A percentile compares a stretch with the other conserved stretches of the same genome.
phyloP scores from a whole-genome alignment of 2,329 filamentous ascomycete species.

The Cytospora mali region DNA sequence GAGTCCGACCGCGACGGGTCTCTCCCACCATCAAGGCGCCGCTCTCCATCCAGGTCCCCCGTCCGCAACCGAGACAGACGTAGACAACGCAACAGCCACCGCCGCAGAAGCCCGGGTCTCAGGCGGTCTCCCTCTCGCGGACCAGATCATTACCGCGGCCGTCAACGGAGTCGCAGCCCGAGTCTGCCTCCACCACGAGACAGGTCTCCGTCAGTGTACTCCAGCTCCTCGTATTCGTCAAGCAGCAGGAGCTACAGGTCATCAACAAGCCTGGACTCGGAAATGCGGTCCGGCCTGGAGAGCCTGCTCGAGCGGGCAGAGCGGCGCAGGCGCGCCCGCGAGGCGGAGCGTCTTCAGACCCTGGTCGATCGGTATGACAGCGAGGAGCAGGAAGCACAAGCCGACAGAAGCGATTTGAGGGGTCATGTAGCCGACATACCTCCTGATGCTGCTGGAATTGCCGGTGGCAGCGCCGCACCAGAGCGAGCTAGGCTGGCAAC shows the following conservation, averaged over 20 bases:
- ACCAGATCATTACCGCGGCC: background rate
- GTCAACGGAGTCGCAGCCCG: background rate
- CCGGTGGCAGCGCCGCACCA: background rate
- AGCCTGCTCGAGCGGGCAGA: constrained; percentile 1
- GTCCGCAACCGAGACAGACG: background rate
- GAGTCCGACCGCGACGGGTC: constrained; percentile 13
- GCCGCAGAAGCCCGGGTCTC: background rate
- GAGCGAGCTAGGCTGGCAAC: background rate
- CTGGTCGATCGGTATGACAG: constrained; percentile 11
- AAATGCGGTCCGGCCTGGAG: constrained; percentile 8
- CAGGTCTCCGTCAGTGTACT: background rate
- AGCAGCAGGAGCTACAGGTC: constrained; percentile 13
- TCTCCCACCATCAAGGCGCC: background rate
- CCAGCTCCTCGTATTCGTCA: background rate
- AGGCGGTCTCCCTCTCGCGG: background rate
- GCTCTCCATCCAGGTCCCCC: background rate
- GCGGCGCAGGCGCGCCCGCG: constrained; percentile 1
- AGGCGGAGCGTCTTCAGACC: constrained; percentile 9
- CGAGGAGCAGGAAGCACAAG: background rate
- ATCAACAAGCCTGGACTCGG: constrained; percentile 12
- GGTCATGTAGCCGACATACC: background rate
- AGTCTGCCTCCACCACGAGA: background rate
- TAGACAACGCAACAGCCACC: background rate
- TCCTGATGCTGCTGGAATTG: background rate
- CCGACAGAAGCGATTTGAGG: background rate